Base-by-base conservation (phyloP, 257 asterid genomes). In the Cinchona pubescens region DNA sequence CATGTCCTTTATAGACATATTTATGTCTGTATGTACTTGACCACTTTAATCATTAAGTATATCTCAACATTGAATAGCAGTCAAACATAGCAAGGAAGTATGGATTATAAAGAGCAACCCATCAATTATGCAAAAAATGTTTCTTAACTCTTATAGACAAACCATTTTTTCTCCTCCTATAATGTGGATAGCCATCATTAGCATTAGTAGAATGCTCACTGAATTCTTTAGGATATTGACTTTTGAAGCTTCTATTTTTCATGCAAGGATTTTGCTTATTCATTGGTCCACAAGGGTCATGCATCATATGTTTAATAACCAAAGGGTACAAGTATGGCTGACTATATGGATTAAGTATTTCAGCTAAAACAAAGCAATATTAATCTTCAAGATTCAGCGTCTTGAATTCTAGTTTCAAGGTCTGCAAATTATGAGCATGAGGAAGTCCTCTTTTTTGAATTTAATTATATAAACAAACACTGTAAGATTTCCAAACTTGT, bases 391-490 rank as follows among this genome's bases (percentile, higher is more conserved):
- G 61, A 5, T 25, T 69, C 0, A 46, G 4, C 0, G n/a, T 16
- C 10, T 69, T 69, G 3, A 4, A 46, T 30, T n/a, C 13, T 5
- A 10, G 53, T 16, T 69, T 46, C 60, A 45, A 2, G 13, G 25
- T 69, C 0, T 45, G 12, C 0, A 46, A 14, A 0, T 25, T 9
- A 38, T 70, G 58, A 27, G 73, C 71, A 75, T 75, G 69, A 0
- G 77, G 66, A 0, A 75, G 27, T 0, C 77, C 80, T 40, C 71
- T 2, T 9, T 74, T 81, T 55, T 73, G 2, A 72, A 73, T 18
- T 73, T 74, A 2, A 77, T 74, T 0, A 73, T 48, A 27, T 60
- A 59, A 0, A 45, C 49, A 6, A 30, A 62, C 0, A 68, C 25
- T 1, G 2, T 69, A 0, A 72, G 55, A 0, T 32, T 9, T 1